Percentiles rank a stretch among this genome's conserved stretches.
phyloP scores from a whole-genome alignment of 2,329 filamentous ascomycete species.

The Emmonsia crescens region DNA sequence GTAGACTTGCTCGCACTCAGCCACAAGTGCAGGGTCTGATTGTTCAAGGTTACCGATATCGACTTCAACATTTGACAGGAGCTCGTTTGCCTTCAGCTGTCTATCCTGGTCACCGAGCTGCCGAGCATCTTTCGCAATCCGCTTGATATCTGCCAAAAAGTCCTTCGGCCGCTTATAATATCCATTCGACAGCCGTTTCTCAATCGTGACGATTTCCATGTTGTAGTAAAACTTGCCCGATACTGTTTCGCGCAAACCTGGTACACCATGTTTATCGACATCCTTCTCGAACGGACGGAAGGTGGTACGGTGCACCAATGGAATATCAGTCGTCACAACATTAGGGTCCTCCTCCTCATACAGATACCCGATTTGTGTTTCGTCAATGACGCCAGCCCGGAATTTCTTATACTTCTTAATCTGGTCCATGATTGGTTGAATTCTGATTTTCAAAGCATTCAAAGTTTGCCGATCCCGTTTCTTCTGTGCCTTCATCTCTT shows the following conservation, averaged over 20 bases:
- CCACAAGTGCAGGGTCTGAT: conserved; percentile 49
- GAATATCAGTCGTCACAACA: conserved; percentile 49
- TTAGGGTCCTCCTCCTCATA: conserved; percentile 72
- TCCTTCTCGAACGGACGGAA: conserved; percentile 68
- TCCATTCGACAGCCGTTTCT: conserved; percentile 91
- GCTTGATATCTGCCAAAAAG: conserved; percentile 78
- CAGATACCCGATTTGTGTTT: conserved; percentile 64
- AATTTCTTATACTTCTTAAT: conserved; percentile 92
- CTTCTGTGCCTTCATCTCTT: conserved; percentile 68
- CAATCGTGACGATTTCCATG: conserved; percentile 81
- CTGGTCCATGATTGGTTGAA: conserved; percentile 96
- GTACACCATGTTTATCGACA: conserved; percentile 66
- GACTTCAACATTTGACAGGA: conserved; percentile 86
- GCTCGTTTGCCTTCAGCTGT: conserved; percentile 77
- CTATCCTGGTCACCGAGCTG: conserved; percentile 73
- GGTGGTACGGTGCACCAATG: conserved; percentile 46
- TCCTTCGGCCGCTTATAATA: conserved; percentile 88
- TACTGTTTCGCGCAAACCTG: conserved; percentile 62
- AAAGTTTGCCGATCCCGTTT: conserved; percentile 73
- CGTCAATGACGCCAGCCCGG: conserved; percentile 65
- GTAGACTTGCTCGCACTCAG: conserved; percentile 74
- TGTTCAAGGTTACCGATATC: conserved; percentile 70
- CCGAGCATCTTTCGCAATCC: conserved; percentile 73
- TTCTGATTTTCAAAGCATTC: conserved; percentile 75
- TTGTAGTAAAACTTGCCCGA: conserved; percentile 91